Conservation (phyloP, 2,329 filamentous ascomycete species). For the Fusarium udum region DNA sequence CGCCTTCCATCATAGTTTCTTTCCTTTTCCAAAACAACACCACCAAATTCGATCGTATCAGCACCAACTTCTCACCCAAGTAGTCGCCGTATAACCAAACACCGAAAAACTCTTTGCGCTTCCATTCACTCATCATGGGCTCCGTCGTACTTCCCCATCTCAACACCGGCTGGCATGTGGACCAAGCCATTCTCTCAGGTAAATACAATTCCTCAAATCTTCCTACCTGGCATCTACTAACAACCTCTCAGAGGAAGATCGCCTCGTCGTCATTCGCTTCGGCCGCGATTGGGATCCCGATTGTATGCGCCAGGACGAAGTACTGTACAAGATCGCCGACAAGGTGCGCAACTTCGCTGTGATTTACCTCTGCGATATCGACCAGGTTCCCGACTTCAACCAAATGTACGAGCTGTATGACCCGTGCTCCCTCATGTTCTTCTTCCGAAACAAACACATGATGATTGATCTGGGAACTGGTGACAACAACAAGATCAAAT, state of each 20-base stretch:
- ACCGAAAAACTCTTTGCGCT: too few relatives aligned
- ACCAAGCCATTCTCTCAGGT: conserved; percentile 82
- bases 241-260: conserved; percentile 75
- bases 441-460: conserved; percentile 99
- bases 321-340: conserved; percentile 93
- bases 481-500: conserved; percentile 99
- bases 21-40: conserved; percentile 7
- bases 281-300: conserved; percentile 85
- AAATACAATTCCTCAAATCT: background rate
- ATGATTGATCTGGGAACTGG: conserved; percentile 98
- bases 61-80: background rate
- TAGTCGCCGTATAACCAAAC: background rate
- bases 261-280: conserved; percentile 92
- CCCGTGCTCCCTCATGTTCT: conserved; percentile 93
- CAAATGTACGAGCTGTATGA: conserved; percentile 96
- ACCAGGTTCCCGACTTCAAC: conserved; percentile 92
- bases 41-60: background rate
- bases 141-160: conserved; percentile 94
- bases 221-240: conserved; percentile 1
- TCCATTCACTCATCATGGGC: conserved; percentile 60
- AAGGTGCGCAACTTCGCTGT: conserved; percentile 92
- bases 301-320: conserved; percentile 82
- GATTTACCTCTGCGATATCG: conserved; percentile 93
- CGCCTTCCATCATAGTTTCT: conserved; percentile 26
- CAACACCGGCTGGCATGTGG: conserved; percentile 94